These are phyloP conservation scores for Aspergillus mulundensis DNA, from an alignment of 495 filamentous ascomycete species.

Conservation along the genomic window DNA sequence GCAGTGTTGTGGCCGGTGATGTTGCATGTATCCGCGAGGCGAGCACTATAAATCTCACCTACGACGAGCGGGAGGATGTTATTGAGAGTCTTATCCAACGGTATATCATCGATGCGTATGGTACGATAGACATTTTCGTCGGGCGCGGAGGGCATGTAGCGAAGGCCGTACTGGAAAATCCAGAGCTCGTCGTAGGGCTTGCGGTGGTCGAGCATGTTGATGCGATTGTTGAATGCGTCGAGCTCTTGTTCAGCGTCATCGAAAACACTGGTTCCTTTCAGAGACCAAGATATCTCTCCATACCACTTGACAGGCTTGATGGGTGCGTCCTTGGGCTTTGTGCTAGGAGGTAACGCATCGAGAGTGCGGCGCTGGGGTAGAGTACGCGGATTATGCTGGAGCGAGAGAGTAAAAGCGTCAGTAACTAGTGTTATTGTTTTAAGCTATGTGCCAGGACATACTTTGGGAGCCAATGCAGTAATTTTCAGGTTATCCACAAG, in stretches of 20 bases:
- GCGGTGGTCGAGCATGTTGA: slow-evolving; percentile 6
- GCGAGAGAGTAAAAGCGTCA: neutral
- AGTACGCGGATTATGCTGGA: neutral
- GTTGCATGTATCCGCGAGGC: slow-evolving; percentile 22
- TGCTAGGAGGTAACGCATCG: neutral
- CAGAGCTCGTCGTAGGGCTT: slow-evolving; percentile 15
- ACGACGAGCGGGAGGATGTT: slow-evolving; percentile 23
- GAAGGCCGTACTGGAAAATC: slow-evolving; percentile 33
- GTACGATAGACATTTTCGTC: slow-evolving; percentile 28
- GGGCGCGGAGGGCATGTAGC: slow-evolving; percentile 22
- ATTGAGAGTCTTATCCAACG: slow-evolving; percentile 15
- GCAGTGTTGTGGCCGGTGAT: slow-evolving; percentile 31
- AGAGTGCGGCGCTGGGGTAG: neutral
- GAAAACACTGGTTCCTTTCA: slow-evolving; percentile 24
- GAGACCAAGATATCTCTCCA: slow-evolving; percentile 26
- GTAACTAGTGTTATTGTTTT: neutral
- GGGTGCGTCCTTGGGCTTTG: neutral
- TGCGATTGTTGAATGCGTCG: slow-evolving; percentile 3
- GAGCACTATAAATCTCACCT: slow-evolving; percentile 29
- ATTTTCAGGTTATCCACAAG: slow-evolving; percentile 1
- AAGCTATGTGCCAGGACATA: neutral
- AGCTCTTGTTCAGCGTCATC: slow-evolving; percentile 18
- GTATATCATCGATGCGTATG: slow-evolving; percentile 28
- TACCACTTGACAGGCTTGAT: slow-evolving; percentile 20
- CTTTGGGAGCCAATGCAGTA: neutral